Evolutionary conservation across 139 green algal species (phyloP).

Genomic region (Limnomonas spitsbergensis): DNA sequence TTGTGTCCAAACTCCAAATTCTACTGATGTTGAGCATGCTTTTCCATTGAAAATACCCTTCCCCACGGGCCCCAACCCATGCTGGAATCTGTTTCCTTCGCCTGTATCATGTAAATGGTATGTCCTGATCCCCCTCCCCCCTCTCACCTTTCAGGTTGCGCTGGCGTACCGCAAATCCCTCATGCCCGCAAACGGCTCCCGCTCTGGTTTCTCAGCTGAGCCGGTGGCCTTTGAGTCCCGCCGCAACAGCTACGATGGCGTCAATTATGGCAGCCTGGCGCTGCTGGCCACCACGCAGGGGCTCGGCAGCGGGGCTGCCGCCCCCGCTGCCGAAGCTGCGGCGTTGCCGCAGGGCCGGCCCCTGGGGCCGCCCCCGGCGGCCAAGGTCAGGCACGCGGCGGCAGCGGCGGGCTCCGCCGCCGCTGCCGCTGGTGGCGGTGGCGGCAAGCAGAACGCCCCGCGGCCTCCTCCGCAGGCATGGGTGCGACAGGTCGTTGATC

Average conservation of each 20-base stretch:
- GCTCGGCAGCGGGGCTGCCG: neutral
- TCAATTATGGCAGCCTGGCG: too few relatives aligned
- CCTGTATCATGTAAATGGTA: too few relatives aligned
- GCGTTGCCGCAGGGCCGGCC: neutral
- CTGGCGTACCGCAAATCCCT: constrained; percentile 18
- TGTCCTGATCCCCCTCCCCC: too few relatives aligned
- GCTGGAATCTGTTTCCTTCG: too few relatives aligned
- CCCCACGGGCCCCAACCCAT: too few relatives aligned
- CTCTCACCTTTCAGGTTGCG: too few relatives aligned
- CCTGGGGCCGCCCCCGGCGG: neutral
- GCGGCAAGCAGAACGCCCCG: neutral
- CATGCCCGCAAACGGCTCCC: neutral
- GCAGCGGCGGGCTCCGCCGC: too few relatives aligned
- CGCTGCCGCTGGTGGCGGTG: neutral
- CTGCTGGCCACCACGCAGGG: too few relatives aligned
- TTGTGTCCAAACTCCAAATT: too few relatives aligned
- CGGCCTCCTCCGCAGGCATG: neutral
- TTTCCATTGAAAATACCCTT: too few relatives aligned
- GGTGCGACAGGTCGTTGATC: constrained; percentile 22
- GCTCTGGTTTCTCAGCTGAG: neutral
- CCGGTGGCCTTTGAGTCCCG: neutral
- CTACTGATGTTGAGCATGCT: too few relatives aligned
- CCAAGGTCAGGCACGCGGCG: neutral
- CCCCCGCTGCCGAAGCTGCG: neutral
- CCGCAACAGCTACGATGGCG: neutral